Percentiles rank a stretch among this genome's conserved stretches.
phyloP scores from a whole-genome alignment of 257 asterid genomes.

The Verbascum thapsus region DNA sequence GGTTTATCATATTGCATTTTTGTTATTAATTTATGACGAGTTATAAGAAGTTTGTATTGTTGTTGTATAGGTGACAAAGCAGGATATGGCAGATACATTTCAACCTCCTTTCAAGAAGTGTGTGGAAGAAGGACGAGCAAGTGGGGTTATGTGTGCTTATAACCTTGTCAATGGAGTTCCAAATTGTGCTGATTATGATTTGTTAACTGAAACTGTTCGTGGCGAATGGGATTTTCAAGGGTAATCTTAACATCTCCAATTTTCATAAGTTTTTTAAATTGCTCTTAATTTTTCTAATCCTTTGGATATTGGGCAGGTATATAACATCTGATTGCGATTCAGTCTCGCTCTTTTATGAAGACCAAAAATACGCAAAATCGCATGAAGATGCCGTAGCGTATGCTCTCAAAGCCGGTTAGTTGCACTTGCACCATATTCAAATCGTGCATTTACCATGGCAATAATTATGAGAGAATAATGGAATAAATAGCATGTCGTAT shows the following conservation, averaged over 20 bases:
- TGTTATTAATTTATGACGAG: no score
- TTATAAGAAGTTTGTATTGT: no score
- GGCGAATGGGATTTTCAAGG: slow-evolving; percentile 69
- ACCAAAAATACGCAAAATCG: slow-evolving; percentile 47
- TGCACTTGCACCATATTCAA: no score
- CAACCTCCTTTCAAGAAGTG: slow-evolving; percentile 54
- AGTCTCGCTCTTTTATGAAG: slow-evolving; percentile 42
- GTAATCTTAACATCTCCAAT: slow-evolving; percentile 28
- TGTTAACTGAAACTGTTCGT: slow-evolving; percentile 58
- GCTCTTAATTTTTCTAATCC: background rate
- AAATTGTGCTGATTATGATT: slow-evolving; percentile 44
- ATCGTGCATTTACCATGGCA: no score
- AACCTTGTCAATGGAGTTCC: slow-evolving; percentile 54
- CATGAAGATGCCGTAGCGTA: slow-evolving; percentile 72
- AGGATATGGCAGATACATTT: slow-evolving; percentile 53
- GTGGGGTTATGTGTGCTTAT: slow-evolving; percentile 56
- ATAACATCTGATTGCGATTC: slow-evolving; percentile 70
- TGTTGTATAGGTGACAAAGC: slow-evolving; percentile 46
- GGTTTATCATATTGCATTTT: no score
- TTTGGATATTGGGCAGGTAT: slow-evolving; percentile 43
- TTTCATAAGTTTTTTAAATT: background rate
- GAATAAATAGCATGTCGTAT: no score
- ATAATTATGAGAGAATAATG: no score
- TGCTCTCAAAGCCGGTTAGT: slow-evolving; percentile 65
- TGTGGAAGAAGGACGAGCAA: slow-evolving; percentile 41